Evolutionary conservation across 305 asterid species (phyloP), one percentile per base, ranked within the genome.

Genomic region (Fraxinus sp.): DNA sequence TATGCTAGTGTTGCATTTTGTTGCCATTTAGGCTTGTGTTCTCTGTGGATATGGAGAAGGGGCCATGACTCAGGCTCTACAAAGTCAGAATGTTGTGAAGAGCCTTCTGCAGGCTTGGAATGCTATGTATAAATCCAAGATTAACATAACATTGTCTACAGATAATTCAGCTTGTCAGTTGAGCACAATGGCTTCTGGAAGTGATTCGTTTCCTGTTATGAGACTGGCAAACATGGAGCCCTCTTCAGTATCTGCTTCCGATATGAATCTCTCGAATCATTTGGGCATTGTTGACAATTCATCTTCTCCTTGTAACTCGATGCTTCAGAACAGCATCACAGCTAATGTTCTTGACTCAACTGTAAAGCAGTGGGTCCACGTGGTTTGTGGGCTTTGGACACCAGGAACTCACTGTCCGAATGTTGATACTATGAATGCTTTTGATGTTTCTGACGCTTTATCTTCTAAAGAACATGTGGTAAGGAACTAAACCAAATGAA

Each of bases 321-420:
- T 72, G 62, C 33, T 59, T 39, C 82, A 28, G 39, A 83, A 86
- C 81, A 86, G 88, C 78, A 73, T 83, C 18, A 43, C 41, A 52
- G 82, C 75, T 66, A 84, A 84, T 36, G 52, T 55, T 79, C 62
- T 83, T 18, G 86, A 86, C 78, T 57, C 84, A 66, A 68, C 74
- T 13, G 86, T 86, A 30, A 86, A 86, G 81, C 88, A 86, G 76
- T 86, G 88, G 88, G 88, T 86, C 39, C 88, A 86, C 64, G 81
- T 86, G 83, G 88, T 86, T 80, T 86, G 88, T 80, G 88, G 88
- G 75, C 88, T 86, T 76, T 86, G 88, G 88, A 86, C 88, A 70
- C 88, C 88, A 2, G 82, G 78, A 36, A 83, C 88, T 10, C 78
- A 80, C 3, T 86, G 88, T 73, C 83, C 85, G 22, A 83, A 83